These are phyloP conservation scores for Pythium sp. DNA, from an alignment of 352 stramenopile species.

Conservation along the genomic window DNA sequence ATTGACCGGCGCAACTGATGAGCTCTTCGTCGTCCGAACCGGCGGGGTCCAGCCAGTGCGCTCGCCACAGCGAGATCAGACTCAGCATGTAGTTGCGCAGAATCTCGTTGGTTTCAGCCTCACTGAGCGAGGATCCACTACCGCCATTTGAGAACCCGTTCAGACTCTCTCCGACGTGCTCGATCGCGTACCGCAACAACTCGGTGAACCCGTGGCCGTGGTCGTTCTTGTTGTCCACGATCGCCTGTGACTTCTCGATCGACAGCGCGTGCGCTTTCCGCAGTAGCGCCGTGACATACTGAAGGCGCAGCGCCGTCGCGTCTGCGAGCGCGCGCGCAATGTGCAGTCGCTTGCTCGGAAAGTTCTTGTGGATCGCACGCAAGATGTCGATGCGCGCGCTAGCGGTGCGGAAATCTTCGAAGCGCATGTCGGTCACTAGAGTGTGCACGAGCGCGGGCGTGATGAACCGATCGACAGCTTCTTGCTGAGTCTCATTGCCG, in stretches of 20 bases:
- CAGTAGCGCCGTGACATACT: slow-evolving; percentile 64
- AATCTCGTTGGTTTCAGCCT: slow-evolving; percentile 44
- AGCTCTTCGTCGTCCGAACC: slow-evolving; percentile 84
- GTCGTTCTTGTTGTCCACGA: slow-evolving; percentile 59
- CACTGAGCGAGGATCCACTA: slow-evolving; percentile 21
- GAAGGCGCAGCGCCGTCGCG: slow-evolving; percentile 56
- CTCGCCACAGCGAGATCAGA: slow-evolving; percentile 63
- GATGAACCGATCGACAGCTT: slow-evolving; percentile 68
- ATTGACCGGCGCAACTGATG: slow-evolving; percentile 77
- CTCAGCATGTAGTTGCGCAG: slow-evolving; percentile 70
- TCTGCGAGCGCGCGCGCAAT: slow-evolving; percentile 73
- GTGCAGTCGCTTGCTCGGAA: slow-evolving; percentile 59
- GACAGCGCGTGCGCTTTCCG: slow-evolving; percentile 41
- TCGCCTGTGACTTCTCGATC: slow-evolving; percentile 58
- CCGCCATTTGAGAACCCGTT: slow-evolving; percentile 22
- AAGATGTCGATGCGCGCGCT: slow-evolving; percentile 79
- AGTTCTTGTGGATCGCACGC: slow-evolving; percentile 84
- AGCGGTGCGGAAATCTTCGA: slow-evolving; percentile 84
- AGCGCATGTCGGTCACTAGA: slow-evolving; percentile 76
- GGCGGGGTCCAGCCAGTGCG: slow-evolving; percentile 70
- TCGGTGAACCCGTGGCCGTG: slow-evolving; percentile 83
- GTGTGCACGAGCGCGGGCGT: slow-evolving; percentile 72
- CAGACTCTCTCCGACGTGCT: slow-evolving; percentile 67
- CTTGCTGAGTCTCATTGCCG: slow-evolving; percentile 37
- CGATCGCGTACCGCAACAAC: slow-evolving; percentile 78